Base-by-base conservation (phyloP, 2,329 filamentous ascomycete genomes). In the Penicillium thymicola region DNA sequence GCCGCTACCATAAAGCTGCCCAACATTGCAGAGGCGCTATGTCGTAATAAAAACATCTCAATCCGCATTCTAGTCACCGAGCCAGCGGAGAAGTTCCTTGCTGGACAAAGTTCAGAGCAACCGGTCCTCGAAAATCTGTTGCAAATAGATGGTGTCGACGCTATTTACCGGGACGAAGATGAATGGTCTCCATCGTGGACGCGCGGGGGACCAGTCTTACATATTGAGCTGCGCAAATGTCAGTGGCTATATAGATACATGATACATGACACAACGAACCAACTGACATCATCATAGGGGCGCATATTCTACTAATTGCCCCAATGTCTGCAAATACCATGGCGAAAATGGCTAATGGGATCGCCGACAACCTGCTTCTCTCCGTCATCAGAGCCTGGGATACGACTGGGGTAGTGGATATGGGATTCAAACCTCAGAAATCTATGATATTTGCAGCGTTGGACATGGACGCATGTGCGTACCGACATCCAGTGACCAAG, bases 401-500 rank as follows among this genome's bases (percentile, higher is more conserved):
- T 73, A 87, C 86, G 0, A 81, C 80, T n/a, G 85, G 85, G 0
- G 70, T 79, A 16, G 76, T 88, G 7, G 85, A 89, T 45, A 69
- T 63, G 40, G 53, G 45, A 16, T 60, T 65, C 32, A 68, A 66
- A 37, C 36, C 49, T 13, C 60, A 53, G 27, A 84, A 81, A 71
- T 88, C 87, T 72, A 83, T 80, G 61, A 90, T 96, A 36, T 67
- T 94, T 2, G 88, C 93, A 0, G 89, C 89, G 2, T 87, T 88
- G 1, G 86, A 89, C 30, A 96, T 96, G 90, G 96, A 97, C 72
- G 91, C 85, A 25, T 86, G 87, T 4, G 96, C 96, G 92, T 96
- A 89, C 88, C 79, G 81, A 54, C 91, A 97, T 70, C 92, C 92
- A 2, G 78, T 96, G 44, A 96, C 92, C 1, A 80, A 76, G 48